Percentiles rank a stretch among this genome's conserved stretches.
phyloP scores from a whole-genome alignment of 352 stramenopile genomes.

The Phytophthora pisi region DNA sequence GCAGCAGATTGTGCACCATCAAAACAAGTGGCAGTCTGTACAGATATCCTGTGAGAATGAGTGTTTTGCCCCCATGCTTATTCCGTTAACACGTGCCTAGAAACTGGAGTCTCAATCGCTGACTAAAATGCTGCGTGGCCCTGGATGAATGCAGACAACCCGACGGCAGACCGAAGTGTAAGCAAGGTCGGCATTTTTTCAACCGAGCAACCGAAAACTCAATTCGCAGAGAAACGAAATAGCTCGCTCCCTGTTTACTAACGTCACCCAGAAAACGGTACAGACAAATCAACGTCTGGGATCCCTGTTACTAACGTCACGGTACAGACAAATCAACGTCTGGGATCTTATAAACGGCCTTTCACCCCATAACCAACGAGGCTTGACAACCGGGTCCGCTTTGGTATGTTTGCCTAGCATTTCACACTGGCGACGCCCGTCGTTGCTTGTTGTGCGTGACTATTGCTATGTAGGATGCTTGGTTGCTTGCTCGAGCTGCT shows the following conservation, averaged over 20 bases:
- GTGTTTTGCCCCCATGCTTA: background rate
- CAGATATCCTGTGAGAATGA: background rate
- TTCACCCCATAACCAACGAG: constrained; percentile 1
- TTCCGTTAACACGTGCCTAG: background rate
- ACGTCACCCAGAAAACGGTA: constrained; percentile 2
- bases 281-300: constrained; percentile 20
- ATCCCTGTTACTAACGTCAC: constrained; percentile 12
- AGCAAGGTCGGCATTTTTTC: background rate
- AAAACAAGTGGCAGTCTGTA: background rate
- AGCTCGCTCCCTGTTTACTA: background rate
- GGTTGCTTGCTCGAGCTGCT: constrained; percentile 15
- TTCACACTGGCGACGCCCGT: constrained; percentile 3
- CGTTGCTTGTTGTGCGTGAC: constrained; percentile 10
- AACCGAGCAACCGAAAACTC: background rate
- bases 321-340: constrained; percentile 15
- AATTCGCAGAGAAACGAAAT: background rate
- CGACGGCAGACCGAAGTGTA: background rate
- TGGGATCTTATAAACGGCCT: constrained; percentile 11
- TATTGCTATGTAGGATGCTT: background rate
- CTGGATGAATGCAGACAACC: background rate
- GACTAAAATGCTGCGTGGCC: background rate
- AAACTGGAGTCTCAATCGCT: background rate
- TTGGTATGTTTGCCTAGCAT: background rate
- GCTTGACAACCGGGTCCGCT: background rate
- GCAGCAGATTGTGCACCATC: background rate